Base-by-base conservation (phyloP, 2,329 filamentous ascomycete genomes). In the Xylaria hypoxylon region DNA sequence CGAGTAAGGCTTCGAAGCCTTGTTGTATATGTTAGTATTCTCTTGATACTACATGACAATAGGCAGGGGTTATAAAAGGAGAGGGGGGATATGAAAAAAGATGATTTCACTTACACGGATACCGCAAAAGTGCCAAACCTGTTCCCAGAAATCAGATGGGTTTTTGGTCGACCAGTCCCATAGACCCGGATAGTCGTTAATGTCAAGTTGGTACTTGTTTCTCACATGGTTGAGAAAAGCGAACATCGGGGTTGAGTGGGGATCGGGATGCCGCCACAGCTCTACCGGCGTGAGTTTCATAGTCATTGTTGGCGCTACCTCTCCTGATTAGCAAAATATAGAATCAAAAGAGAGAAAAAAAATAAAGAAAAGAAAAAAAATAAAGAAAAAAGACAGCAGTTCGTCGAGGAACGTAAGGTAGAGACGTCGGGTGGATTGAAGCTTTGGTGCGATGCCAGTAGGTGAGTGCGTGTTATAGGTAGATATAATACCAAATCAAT, bases 161-260 rank as follows among this genome's bases (percentile, higher is more conserved):
- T 95, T 84, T 7, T 90, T 86, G 69, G 96, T 86, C 71, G 93
- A 97, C 95, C 95, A 98, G 76, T 86, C 81, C 81, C 95, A 92
- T 8, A 98, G 85, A n/a, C 88, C 88, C 22, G 89, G 81, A 75
- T 97, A 97, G 68, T 84, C 87, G 19, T 83, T 77, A 52, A 96
- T 82, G 24, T 82, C 77, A 62, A 93, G 78, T 11, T 81, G 79
- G 75, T 94, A 87, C 73, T 90, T 91, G 68, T 86, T 77, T 78
- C 91, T 93, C 70, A 96, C 84, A 59, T 83, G 82, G 72, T 89
- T 83, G 71, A 93, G 85, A 78, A 96, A 96, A 57, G 83, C 83
- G 81, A 86, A 89, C 84, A 95, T 92, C 62, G 86, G 86, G 7
- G 92, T 95, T 44, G 85, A 85, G 52, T 86, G 78, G 7, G 92